Conservation (phyloP, 768 basidiomycete species). For the Boletellus ananiceps region DNA sequence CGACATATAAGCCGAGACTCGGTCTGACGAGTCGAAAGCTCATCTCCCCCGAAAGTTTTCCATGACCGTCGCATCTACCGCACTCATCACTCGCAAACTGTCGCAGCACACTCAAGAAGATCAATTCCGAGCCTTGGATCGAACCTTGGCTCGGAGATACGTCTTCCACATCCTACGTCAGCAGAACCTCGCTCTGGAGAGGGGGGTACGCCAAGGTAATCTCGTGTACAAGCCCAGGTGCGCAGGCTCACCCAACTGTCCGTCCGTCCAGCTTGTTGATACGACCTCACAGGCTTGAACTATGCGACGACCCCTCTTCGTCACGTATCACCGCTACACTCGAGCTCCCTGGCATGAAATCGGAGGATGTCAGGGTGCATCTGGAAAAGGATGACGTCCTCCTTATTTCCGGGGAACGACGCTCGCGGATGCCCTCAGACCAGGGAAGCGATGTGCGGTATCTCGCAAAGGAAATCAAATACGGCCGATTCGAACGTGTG, state of each 20-base stretch:
- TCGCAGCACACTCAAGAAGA: slow-evolving; percentile 21
- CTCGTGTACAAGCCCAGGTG: slow-evolving; percentile 33
- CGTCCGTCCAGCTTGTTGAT: slow-evolving; percentile 11
- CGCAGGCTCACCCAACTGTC: slow-evolving; percentile 3
- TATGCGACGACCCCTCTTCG: slow-evolving; percentile 35
- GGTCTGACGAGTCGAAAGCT: not conserved
- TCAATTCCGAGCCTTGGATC: slow-evolving; percentile 29
- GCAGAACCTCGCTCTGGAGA: slow-evolving; percentile 15
- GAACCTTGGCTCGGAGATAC: slow-evolving; percentile 30
- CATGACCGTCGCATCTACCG: slow-evolving; percentile 24
- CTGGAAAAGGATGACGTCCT: slow-evolving; percentile 29
- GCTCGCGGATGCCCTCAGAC: slow-evolving; percentile 10
- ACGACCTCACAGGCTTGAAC: slow-evolving; percentile 30
- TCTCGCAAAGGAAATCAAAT: slow-evolving; percentile 36
- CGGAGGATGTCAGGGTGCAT: slow-evolving; percentile 33
- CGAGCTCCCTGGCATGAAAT: slow-evolving; percentile 39
- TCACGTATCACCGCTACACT: slow-evolving; percentile 33
- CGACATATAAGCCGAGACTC: not conserved
- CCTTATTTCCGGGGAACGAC: slow-evolving; percentile 35
- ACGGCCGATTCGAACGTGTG: slow-evolving; percentile 36
- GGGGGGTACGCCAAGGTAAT: slow-evolving; percentile 22
- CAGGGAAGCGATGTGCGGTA: slow-evolving; percentile 20
- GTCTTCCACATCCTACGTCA: slow-evolving; percentile 21
- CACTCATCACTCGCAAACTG: slow-evolving; percentile 24
- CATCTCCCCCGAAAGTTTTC: not conserved